These are phyloP conservation scores for Pseudogymnoascus sp. DNA, from an alignment of 2,329 filamentous ascomycete species.

Conservation along the genomic window DNA sequence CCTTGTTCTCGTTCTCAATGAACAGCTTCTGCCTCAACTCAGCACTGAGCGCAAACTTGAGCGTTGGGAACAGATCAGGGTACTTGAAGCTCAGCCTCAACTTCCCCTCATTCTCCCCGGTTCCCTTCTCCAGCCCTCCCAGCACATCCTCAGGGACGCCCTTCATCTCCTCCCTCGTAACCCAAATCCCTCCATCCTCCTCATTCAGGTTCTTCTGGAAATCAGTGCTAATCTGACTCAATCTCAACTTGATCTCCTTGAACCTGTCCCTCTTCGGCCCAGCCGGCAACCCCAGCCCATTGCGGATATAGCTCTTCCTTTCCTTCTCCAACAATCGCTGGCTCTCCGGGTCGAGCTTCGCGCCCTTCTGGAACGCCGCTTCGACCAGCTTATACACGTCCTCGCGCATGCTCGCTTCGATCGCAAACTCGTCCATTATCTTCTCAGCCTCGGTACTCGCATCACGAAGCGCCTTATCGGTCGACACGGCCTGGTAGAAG, in stretches of 20 bases:
- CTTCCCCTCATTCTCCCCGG: conserved; percentile 63
- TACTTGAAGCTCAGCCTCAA: conserved; percentile 76
- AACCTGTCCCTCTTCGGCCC: conserved; percentile 67
- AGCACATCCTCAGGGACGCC: conserved; percentile 68
- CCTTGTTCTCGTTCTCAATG: conserved; percentile 73
- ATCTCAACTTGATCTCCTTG: conserved; percentile 77
- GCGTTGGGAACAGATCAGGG: conserved; percentile 67
- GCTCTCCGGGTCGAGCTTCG: conserved; percentile 61
- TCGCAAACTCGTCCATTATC: conserved; percentile 66
- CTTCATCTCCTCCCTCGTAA: conserved; percentile 63
- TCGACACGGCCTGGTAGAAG: conserved; percentile 75
- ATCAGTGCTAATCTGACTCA: conserved; percentile 65
- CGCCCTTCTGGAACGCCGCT: conserved; percentile 46
- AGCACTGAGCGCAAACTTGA: conserved; percentile 67
- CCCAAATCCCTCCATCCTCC: conserved; percentile 74
- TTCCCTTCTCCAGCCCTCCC: conserved; percentile 60
- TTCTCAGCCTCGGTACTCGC: conserved; percentile 70
- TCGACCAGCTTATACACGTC: conserved; percentile 66
- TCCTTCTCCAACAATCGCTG: conserved; percentile 69
- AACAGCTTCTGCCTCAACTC: conserved; percentile 62
- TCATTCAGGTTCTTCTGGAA: conserved; percentile 78
- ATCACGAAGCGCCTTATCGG: conserved; percentile 59
- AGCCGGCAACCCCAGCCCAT: conserved; percentile 63
- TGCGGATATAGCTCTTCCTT: conserved; percentile 67
- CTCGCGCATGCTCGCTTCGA: conserved; percentile 74